Conservation (phyloP, 2,329 filamentous ascomycete genomes). For the Moelleriella libera region DNA sequence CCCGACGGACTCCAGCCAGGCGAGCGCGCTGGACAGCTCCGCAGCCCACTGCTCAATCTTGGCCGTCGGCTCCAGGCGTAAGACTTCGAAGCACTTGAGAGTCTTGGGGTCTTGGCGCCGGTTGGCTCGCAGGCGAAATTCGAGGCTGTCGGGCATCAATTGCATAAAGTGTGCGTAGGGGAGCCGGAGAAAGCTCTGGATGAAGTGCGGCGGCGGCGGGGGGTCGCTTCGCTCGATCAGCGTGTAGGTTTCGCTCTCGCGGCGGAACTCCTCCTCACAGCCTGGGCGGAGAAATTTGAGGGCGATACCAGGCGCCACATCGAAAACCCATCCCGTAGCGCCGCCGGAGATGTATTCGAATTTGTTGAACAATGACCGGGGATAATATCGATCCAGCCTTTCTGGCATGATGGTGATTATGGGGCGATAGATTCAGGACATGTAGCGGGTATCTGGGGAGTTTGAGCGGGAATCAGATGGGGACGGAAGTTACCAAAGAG, state of each 20-base stretch:
- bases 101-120: background rate
- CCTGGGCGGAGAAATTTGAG: background rate
- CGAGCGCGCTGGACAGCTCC: background rate
- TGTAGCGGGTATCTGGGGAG: too few species aligned
- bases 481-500: too few species aligned
- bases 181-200: background rate
- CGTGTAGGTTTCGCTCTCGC: background rate
- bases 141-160: background rate
- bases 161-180: background rate
- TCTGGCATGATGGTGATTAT: too few species aligned
- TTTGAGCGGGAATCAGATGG: too few species aligned
- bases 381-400: too few species aligned
- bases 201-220: background rate
- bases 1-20: constrained; percentile 1
- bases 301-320: background rate
- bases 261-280: background rate
- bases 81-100: background rate
- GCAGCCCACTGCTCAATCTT: constrained; percentile 1
- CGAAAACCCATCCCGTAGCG: background rate
- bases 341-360: background rate
- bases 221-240: background rate
- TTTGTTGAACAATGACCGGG: too few species aligned
- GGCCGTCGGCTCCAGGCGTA: background rate
- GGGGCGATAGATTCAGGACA: too few species aligned
- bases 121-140: background rate